Percentiles rank a stretch among this genome's conserved stretches.
Evolutionary conservation across 305 asterid genomes (phyloP).

Genomic region (Fraxinus greggii): DNA sequence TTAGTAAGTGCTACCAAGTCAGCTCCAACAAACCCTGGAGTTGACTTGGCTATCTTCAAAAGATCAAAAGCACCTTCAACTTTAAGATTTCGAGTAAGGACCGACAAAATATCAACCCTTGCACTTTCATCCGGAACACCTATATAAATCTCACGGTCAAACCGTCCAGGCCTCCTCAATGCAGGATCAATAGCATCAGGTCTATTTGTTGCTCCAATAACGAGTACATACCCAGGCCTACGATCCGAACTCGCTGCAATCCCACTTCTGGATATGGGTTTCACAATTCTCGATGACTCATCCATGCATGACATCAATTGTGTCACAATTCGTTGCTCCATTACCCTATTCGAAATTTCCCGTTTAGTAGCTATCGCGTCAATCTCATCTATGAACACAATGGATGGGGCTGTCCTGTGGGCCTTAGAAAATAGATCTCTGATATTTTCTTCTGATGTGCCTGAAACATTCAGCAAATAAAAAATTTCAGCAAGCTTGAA

Average conservation of each 20-base stretch:
- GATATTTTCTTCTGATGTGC: conserved; percentile 89
- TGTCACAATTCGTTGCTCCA: conserved; percentile 86
- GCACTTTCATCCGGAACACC: conserved; percentile 82
- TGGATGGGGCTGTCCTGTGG: conserved; percentile 80
- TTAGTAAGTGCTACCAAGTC: conserved; percentile 69
- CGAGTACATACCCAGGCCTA: conserved; percentile 65
- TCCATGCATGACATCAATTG: conserved; percentile 91
- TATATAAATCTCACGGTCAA: conserved; percentile 74
- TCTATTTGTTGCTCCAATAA: conserved; percentile 91
- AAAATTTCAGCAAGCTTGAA: not conserved
- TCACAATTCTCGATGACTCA: conserved; percentile 47
- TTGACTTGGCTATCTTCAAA: conserved; percentile 66
- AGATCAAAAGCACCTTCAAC: conserved; percentile 83
- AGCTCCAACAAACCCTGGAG: conserved; percentile 91
- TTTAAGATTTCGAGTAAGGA: conserved; percentile 53
- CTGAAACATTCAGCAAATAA: conserved; percentile 39
- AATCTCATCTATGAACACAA: conserved; percentile 90
- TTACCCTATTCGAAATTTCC: conserved; percentile 76
- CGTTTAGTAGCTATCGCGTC: conserved; percentile 93
- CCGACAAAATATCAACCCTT: conserved; percentile 63
- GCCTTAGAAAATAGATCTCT: conserved; percentile 82
- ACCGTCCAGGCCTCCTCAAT: conserved; percentile 89
- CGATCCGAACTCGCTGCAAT: conserved; percentile 35
- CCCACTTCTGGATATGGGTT: conserved; percentile 33
- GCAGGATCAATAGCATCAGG: conserved; percentile 87